Conservation (phyloP, 2,329 filamentous ascomycete species). For the Xylariales sp. region DNA sequence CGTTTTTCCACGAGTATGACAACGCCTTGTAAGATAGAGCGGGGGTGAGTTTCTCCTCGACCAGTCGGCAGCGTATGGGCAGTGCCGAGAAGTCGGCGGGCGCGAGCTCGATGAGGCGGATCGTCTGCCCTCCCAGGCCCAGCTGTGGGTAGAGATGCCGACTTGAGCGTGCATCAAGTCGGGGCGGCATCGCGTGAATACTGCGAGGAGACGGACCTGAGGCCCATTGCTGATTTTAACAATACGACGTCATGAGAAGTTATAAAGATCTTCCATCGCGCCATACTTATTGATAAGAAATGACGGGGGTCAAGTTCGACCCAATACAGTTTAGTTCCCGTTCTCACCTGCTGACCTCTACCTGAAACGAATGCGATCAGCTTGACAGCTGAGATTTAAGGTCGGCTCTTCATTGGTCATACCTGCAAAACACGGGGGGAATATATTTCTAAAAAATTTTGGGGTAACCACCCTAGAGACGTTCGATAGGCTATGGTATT, state of each 20-base stretch:
- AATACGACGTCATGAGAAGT: background rate
- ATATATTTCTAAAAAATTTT: too few species aligned
- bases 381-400: too few species aligned
- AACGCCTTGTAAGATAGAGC: constrained; percentile 35
- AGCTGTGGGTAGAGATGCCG: constrained; percentile 30
- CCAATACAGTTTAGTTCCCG: constrained; percentile 17
- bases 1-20: constrained; percentile 39
- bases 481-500: too few species aligned
- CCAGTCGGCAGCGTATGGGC: constrained; percentile 32
- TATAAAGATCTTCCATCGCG: background rate
- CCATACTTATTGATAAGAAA: background rate
- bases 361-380: too few species aligned
- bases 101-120: constrained; percentile 34
- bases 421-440: too few species aligned
- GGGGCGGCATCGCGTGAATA: constrained; percentile 28
- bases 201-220: background rate
- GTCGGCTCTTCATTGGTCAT: too few species aligned
- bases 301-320: constrained; percentile 1
- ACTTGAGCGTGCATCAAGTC: constrained; percentile 26
- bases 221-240: background rate
- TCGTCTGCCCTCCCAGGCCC: constrained; percentile 15
- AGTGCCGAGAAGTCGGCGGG: constrained; percentile 24
- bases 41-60: constrained; percentile 25
- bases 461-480: too few species aligned
- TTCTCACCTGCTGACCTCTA: too few species aligned